Evolutionary conservation across 2,329 filamentous ascomycete species (phyloP), one percentile per base, ranked within the genome.

Genomic region (Aspergillus neotritici): DNA sequence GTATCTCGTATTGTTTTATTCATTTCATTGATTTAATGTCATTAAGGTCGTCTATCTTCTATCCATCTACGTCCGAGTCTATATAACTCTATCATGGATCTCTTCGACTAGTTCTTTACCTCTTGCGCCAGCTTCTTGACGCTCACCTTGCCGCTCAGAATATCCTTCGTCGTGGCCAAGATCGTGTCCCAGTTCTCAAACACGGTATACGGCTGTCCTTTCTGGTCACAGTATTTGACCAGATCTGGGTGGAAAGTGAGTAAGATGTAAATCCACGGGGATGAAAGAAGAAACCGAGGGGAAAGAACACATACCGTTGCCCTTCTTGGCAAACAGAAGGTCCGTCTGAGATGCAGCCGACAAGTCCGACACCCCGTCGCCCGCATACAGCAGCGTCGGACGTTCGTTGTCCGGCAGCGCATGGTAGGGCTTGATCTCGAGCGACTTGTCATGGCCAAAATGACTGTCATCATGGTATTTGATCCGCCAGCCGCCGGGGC

Each of bases 361-460:
- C 40, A 97, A 74, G 63, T 97, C 91, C 3, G 87, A 94, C 4
- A 96, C 88, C 37, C 91, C 91, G 57, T 97, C 91, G 46, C 93
- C 93, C 28, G 93, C 91, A 60, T 98, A 98, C 66, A 97, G 88
- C 70, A 97, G 80, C 31, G 81, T 83, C 2, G 93, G 93, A 33
- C 89, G 78, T 58, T 85, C 69, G 28, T 73, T 65, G 11, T 74
- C 74, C 0, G 87, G 82, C 34, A 94, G 74, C 17, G 80, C 65
- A 17, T 66, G 67, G 69, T 97, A 97, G 40, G 88, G 88, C 52
- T 87, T 82, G 58, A 98, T 88, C 63, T 93, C 87, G 41, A 91
- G 74, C 17, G 84, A 90, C 79, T 98, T 98, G 76, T 98, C 91
- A 64, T 98, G 93, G n/a, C 93, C 93, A 58, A 94, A 94, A 46